A percentile compares a stretch with the other conserved stretches of the same genome.
Evolutionary conservation across 108 stramenopile species (phyloP).

Genomic region (Cyclotella baltica): DNA sequence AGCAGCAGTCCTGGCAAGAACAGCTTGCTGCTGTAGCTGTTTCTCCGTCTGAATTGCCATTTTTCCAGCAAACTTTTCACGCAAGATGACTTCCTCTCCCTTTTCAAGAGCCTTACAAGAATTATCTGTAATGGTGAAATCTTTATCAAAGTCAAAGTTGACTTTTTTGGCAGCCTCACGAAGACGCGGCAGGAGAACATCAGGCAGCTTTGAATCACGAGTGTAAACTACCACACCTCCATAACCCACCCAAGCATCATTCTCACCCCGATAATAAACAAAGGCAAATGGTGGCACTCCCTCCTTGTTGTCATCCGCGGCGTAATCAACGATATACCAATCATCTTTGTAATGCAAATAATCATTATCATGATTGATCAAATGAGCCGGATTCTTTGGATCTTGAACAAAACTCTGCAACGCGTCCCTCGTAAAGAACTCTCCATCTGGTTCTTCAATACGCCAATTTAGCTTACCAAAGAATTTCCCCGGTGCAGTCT

Average conservation of each 20-base stretch:
- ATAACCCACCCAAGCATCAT: slow-evolving; percentile 98
- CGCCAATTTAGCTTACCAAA: slow-evolving; percentile 95
- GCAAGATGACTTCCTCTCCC: slow-evolving; percentile 64
- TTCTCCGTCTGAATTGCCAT: slow-evolving; percentile 80
- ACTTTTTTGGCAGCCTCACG: slow-evolving; percentile 87
- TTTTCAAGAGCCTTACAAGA: slow-evolving; percentile 63
- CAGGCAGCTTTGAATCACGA: slow-evolving; percentile 79
- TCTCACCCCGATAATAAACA: slow-evolving; percentile 94
- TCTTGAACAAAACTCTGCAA: slow-evolving; percentile 93
- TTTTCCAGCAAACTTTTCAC: slow-evolving; percentile 88
- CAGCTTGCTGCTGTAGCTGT: slow-evolving; percentile 79
- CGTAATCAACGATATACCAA: slow-evolving; percentile 96
- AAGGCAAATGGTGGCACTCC: slow-evolving; percentile 90
- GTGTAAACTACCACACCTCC: slow-evolving; percentile 97
- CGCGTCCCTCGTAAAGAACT: slow-evolving; percentile 94
- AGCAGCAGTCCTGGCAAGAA: slow-evolving; percentile 76
- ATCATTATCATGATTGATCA: slow-evolving; percentile 97
- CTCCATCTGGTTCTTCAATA: slow-evolving; percentile 95
- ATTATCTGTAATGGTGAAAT: slow-evolving; percentile 83
- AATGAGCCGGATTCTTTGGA: slow-evolving; percentile 79
- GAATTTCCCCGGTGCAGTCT: slow-evolving; percentile 85
- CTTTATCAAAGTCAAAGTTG: slow-evolving; percentile 85
- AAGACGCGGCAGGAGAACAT: slow-evolving; percentile 77
- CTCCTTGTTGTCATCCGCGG: slow-evolving; percentile 75
- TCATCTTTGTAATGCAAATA: slow-evolving; percentile 97